These are phyloP conservation scores for Malassezia brasiliensis DNA, from an alignment of 1,284 basidiomycete species.

Conservation along the genomic window DNA sequence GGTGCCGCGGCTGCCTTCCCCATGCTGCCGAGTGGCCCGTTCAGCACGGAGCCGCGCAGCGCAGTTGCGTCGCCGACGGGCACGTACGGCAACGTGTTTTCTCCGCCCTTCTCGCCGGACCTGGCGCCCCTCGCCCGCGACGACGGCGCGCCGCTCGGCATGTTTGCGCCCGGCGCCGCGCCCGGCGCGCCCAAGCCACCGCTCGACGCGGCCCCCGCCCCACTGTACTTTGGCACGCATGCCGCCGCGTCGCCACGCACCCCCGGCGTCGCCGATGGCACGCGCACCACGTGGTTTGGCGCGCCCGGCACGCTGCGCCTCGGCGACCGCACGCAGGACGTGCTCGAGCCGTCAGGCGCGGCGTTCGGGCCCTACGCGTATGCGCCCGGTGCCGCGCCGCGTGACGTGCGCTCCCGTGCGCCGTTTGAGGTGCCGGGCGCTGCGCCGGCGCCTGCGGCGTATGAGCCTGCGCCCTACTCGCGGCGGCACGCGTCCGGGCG, in stretches of 20 bases:
- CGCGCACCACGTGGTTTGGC: constrained; percentile 6
- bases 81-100: background rate
- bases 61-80: background rate
- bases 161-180: background rate
- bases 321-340: constrained; percentile 2
- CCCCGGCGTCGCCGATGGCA: background rate
- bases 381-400: no score
- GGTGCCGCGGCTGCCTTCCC: background rate
- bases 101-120: constrained; percentile 2
- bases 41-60: background rate
- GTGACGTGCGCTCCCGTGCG: no score
- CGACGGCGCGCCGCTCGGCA: background rate
- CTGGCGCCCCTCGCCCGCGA: background rate
- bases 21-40: background rate
- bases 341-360: background rate
- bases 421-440: background rate
- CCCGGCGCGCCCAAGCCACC: background rate
- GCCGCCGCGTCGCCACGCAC: background rate
- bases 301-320: constrained; percentile 14
- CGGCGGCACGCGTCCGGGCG: background rate
- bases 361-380: background rate
- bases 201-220: background rate
- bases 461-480: background rate
- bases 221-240: background rate
- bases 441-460: background rate